These are phyloP conservation scores for Beauveria rudraprayagi DNA, from an alignment of 2,329 filamentous ascomycete species.

Conservation along the genomic window DNA sequence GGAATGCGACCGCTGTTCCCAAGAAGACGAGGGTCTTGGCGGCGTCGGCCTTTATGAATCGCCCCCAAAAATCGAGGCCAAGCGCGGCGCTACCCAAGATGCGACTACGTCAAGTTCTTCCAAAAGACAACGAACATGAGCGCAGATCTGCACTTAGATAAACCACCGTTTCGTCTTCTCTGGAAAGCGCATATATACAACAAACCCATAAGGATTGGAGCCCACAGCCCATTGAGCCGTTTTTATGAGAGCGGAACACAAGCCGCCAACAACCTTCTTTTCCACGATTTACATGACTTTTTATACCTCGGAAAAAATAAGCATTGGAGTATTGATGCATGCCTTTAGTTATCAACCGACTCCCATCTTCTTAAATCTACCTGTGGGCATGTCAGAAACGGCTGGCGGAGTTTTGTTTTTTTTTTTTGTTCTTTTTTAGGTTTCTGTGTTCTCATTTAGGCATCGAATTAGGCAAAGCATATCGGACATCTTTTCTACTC, in stretches of 20 bases:
- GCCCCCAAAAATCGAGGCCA: slow-evolving; percentile 4
- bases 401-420: neutral
- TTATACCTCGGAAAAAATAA: neutral
- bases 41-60: slow-evolving; percentile 27
- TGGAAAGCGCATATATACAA: neutral
- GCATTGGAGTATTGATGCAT: slow-evolving; percentile 5
- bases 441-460: neutral
- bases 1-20: slow-evolving; percentile 37
- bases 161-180: neutral
- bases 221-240: neutral
- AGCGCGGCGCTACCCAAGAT: slow-evolving; percentile 2
- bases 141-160: neutral
- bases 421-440: neutral
- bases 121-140: slow-evolving; percentile 10
- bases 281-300: slow-evolving; percentile 5
- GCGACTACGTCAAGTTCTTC: neutral
- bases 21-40: slow-evolving; percentile 34
- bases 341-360: neutral
- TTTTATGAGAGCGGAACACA: neutral
- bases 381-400: neutral
- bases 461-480: slow-evolving; percentile 1
- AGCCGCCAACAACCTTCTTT: neutral
- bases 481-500: neutral
- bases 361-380: neutral
- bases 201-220: neutral